Evolutionary conservation across 306 rosid genomes (phyloP).

Genomic region (Quercus parvula): DNA sequence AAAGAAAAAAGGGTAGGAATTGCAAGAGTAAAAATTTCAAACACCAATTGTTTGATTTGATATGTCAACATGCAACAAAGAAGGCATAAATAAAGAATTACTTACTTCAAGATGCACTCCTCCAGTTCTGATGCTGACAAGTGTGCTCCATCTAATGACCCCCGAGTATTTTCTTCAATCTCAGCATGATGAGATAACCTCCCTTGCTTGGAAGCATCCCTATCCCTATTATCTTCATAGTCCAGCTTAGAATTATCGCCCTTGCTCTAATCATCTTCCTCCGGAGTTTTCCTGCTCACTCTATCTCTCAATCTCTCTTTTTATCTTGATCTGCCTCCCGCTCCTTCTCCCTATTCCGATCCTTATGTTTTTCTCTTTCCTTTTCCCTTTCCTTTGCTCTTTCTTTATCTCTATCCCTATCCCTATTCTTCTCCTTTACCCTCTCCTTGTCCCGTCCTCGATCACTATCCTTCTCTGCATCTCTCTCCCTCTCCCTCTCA

Average conservation of each 20-base stretch:
- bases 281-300: neutral
- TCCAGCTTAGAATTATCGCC: constrained; percentile 10
- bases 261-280: neutral
- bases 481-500: constrained; percentile 57
- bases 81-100: neutral
- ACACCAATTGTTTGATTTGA: neutral
- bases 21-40: neutral
- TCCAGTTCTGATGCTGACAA: constrained; percentile 48
- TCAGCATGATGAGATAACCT: constrained; percentile 29
- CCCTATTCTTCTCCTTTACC: constrained; percentile 46
- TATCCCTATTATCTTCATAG: constrained; percentile 45
- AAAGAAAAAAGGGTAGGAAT: too few relatives aligned
- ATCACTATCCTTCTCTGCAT: constrained; percentile 47
- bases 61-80: neutral
- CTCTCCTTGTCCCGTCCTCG: constrained; percentile 22
- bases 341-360: constrained; percentile 12
- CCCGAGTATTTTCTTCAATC: constrained; percentile 37
- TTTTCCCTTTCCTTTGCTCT: constrained; percentile 40
- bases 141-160: constrained; percentile 23
- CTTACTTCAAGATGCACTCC: constrained; percentile 70
- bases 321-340: neutral
- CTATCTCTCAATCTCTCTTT: neutral
- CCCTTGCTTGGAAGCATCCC: constrained; percentile 41
- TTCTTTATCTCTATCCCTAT: constrained; percentile 43
- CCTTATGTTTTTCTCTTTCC: constrained; percentile 47